A percentile compares a stretch with the other conserved stretches of the same genome.
Conservation (phyloP, 2,329 filamentous ascomycete genomes). For the Alternaria alternata region DNA sequence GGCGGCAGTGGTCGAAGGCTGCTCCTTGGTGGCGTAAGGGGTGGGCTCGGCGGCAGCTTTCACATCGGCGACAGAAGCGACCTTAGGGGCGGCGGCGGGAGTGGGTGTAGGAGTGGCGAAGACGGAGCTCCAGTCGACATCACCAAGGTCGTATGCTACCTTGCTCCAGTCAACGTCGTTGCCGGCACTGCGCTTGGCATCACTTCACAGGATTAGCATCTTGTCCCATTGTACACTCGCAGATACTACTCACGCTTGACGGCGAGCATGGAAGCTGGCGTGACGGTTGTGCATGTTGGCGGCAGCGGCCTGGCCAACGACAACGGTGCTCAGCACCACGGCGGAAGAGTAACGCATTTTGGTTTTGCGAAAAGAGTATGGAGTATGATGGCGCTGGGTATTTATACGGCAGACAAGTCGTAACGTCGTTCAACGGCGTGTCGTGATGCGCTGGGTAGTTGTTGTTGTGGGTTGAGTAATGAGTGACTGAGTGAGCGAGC, state of each 20-base stretch:
- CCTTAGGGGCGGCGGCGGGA: conserved; percentile 4
- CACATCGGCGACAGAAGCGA: conserved; percentile 21
- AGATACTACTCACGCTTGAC: conserved; percentile 38
- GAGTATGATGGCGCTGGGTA: conserved; percentile 14
- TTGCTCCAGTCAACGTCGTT: conserved; percentile 42
- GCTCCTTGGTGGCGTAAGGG: conserved; percentile 9
- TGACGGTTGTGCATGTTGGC: conserved; percentile 43
- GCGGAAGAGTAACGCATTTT: conserved; percentile 49
- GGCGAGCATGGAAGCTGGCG: conserved; percentile 49
- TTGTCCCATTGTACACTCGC: neutral
- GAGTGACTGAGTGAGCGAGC: conserved; percentile 39
- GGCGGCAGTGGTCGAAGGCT: conserved; percentile 11
- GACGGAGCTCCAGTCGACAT: conserved; percentile 38
- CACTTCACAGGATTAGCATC: conserved; percentile 31
- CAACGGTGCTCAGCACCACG: conserved; percentile 49
- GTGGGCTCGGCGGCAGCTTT: conserved; percentile 21
- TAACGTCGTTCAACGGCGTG: conserved; percentile 40
- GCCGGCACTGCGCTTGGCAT: conserved; percentile 39
- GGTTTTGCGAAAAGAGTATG: conserved; percentile 14
- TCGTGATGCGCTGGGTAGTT: conserved; percentile 12
- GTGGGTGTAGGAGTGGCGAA: conserved; percentile 26
- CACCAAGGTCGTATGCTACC: conserved; percentile 35
- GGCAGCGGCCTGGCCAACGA: conserved; percentile 47
- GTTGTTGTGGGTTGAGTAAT: conserved; percentile 20
- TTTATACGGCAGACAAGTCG: conserved; percentile 26